A percentile compares a stretch with the other conserved stretches of the same genome.
These are phyloP conservation scores for Epichloe scottii DNA, from an alignment of 2,329 filamentous ascomycete species.

Conservation along the genomic window DNA sequence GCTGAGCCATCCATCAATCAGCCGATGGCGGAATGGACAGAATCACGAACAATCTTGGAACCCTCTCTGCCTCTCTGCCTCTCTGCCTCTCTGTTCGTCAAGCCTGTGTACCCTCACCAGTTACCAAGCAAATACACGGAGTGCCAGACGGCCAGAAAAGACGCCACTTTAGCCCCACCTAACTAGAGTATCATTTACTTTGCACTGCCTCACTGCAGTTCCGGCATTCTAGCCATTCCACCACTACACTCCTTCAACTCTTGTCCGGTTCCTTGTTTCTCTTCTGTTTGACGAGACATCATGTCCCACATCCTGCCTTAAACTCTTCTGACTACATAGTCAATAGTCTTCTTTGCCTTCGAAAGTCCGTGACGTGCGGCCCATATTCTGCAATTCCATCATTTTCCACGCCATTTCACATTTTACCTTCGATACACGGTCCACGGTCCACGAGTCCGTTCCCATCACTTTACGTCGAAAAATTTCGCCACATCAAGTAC, in stretches of 20 bases:
- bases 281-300: background rate
- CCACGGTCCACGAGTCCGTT: background rate
- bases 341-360: background rate
- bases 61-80: too few species aligned
- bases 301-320: background rate
- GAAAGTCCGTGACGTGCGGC: background rate
- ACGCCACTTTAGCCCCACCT: background rate
- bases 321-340: background rate
- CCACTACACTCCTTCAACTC: background rate
- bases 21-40: too few species aligned
- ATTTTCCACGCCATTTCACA: background rate
- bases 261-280: background rate
- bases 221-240: background rate
- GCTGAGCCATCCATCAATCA: too few species aligned
- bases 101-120: background rate
- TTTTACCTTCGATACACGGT: background rate
- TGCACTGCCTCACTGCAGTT: conserved; percentile 5
- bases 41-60: too few species aligned
- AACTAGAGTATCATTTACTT: background rate
- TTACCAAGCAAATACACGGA: background rate
- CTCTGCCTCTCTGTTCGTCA: too few species aligned
- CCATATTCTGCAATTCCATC: background rate
- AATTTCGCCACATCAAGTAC: background rate
- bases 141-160: too few species aligned
- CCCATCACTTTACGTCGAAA: background rate